phyloP scores from a whole-genome alignment of 139 green algal genomes.

The Volvox africanus region DNA sequence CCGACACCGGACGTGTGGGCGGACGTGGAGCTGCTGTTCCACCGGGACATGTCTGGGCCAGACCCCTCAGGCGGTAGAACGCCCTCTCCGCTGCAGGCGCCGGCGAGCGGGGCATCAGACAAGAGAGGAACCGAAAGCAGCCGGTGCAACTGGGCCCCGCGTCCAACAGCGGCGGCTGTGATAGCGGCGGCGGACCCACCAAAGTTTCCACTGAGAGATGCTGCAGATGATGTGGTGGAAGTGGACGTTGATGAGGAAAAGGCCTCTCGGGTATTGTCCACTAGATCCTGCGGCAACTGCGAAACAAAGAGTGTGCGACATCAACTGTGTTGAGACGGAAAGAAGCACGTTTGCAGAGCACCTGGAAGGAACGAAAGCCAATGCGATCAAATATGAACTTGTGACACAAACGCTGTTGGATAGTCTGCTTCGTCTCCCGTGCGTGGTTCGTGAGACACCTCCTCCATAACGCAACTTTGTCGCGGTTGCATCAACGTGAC shows the following conservation, averaged over 20 bases:
- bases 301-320: too few species aligned
- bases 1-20: constrained; percentile 22
- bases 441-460: too few species aligned
- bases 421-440: too few species aligned
- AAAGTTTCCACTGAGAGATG: neutral
- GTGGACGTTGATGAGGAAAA: neutral
- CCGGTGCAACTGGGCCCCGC: neutral
- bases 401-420: too few species aligned
- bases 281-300: too few species aligned
- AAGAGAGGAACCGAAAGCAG: neutral
- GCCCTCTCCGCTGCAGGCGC: neutral
- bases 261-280: neutral
- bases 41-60: neutral
- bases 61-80: neutral
- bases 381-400: too few species aligned
- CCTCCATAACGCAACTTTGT: too few species aligned
- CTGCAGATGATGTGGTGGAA: neutral
- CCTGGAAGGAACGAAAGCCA: too few species aligned
- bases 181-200: neutral
- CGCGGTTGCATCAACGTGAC: too few species aligned
- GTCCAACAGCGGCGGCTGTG: neutral
- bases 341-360: too few species aligned
- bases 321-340: too few species aligned
- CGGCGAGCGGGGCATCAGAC: neutral
- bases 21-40: neutral